Evolutionary conservation across 371 early-diverging fungal species (phyloP), one percentile per base, ranked within the genome.

Genomic region (Encephalitozoon cuniculi): DNA sequence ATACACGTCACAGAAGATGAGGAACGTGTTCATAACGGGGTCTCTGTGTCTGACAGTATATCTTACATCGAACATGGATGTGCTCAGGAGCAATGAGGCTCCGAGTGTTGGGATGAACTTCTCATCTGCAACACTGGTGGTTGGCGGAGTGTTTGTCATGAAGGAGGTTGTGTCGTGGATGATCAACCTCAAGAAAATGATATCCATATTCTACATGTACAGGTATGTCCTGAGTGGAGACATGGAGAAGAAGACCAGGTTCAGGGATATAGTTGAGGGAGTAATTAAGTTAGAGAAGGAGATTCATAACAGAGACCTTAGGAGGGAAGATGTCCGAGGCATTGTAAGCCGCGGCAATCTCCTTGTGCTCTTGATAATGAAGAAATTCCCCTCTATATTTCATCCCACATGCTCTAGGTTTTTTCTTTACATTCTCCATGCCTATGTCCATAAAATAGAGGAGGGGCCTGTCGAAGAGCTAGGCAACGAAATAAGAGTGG

Each of bases 201-300:
- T 34, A n/a, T 59, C 59, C 34, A 28, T 59, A 37, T 59, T 59
- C 28, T 59, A 59, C 34, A 59, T 59, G 18, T 59, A 59, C 59
- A 59, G 37, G 15, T 59, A 59, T 34, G 34, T 59, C 7, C 37
- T 59, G 12, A 7, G 34, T 1, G 21, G 28, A n/a, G 37, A 28
- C n/a, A 59, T 37, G 4, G 59, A 59, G 4, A 21, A n/a, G n/a
- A 46, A 37, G 4, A 59, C 21, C 26, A 30, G 37, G 59, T 59
- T 59, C 12, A 59, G 21, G 59, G 59, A 59, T 18, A 21, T 59
- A 4, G 59, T 59, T 30, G 32, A 30, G 30, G 34, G 37, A 5
- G 21, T 59, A 15, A 59, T 59, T 21, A 59, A 32, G 28, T n/a
- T 59, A 6, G 59, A 59, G 21, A 59, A 34, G 5, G 59, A 59